Conservation (phyloP, 495 filamentous ascomycete species). For the Apodospora peruviana region DNA sequence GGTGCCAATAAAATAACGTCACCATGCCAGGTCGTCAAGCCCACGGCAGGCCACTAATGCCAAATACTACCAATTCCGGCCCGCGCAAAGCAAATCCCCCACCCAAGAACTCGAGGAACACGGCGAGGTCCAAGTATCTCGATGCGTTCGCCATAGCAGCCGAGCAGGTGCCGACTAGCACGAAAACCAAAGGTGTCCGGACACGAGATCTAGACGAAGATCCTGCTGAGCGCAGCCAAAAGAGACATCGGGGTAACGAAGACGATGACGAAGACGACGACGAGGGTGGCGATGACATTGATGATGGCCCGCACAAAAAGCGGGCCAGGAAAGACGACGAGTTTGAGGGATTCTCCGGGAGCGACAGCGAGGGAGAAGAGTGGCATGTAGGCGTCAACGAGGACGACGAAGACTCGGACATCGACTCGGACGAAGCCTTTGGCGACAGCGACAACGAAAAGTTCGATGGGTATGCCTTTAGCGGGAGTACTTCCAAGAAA, state of each 20-base stretch:
- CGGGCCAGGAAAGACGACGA: constrained; percentile 37
- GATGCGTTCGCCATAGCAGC: constrained; percentile 84
- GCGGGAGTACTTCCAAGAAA: constrained; percentile 57
- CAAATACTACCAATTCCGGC: constrained; percentile 10
- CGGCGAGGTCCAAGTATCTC: constrained; percentile 52
- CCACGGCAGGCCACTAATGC: constrained; percentile 45
- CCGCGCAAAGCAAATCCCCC: background rate
- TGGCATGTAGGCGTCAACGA: constrained; percentile 74
- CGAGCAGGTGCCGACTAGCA: constrained; percentile 41
- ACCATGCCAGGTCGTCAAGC: constrained; percentile 67
- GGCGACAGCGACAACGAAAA: constrained; percentile 81
- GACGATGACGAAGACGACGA: constrained; percentile 49
- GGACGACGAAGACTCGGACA: constrained; percentile 72
- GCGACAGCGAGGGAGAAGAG: constrained; percentile 81
- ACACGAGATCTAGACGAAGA: constrained; percentile 38
- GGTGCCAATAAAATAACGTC: no score
- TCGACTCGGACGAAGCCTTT: constrained; percentile 92
- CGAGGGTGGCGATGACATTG: constrained; percentile 47
- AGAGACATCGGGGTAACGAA: constrained; percentile 48
- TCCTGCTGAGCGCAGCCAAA: constrained; percentile 25
- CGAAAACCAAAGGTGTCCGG: constrained; percentile 34
- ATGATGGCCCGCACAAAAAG: constrained; percentile 29
- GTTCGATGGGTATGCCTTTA: constrained; percentile 71
- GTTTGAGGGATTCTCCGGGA: constrained; percentile 42
- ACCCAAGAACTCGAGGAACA: constrained; percentile 37